Evolutionary conservation across 306 rosid genomes (phyloP).

Genomic region (Hippophae tibetana): DNA sequence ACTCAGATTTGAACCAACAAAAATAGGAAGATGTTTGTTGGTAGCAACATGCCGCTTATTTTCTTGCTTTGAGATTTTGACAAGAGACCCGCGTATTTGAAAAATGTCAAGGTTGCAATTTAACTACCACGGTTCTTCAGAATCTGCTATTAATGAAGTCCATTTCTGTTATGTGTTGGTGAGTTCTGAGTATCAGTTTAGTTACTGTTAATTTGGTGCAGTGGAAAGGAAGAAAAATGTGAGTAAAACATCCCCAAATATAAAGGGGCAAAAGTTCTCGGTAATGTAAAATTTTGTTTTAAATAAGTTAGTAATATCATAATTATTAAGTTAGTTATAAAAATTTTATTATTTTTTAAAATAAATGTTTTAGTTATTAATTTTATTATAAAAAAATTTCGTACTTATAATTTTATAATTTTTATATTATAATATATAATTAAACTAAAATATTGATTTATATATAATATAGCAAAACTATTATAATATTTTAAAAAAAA

Average conservation of each 20-base stretch:
- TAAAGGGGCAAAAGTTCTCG: neutral
- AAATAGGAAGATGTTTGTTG: neutral
- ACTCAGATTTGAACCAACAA: constrained; percentile 17
- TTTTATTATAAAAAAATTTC: too few species aligned
- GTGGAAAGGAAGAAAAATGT: neutral
- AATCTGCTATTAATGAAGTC: constrained; percentile 28
- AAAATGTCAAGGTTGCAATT: constrained; percentile 49
- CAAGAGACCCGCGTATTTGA: constrained; percentile 13
- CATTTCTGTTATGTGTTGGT: constrained; percentile 19
- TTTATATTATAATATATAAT: too few species aligned
- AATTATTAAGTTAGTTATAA: too few species aligned
- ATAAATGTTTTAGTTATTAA: too few species aligned
- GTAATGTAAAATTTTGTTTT: too few species aligned
- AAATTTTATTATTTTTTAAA: too few species aligned
- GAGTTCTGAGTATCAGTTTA: neutral
- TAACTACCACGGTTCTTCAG: constrained; percentile 46
- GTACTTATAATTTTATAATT: too few species aligned
- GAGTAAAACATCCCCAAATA: constrained; percentile 15
- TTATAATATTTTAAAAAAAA: too few species aligned
- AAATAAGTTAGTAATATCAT: too few species aligned
- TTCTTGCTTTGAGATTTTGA: neutral
- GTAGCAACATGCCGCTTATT: constrained; percentile 8
- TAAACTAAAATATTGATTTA: too few species aligned
- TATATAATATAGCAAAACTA: too few species aligned
- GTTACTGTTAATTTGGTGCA: constrained; percentile 11